Conservation (phyloP, 768 basidiomycete genomes). For the Roridomyces roridus region DNA sequence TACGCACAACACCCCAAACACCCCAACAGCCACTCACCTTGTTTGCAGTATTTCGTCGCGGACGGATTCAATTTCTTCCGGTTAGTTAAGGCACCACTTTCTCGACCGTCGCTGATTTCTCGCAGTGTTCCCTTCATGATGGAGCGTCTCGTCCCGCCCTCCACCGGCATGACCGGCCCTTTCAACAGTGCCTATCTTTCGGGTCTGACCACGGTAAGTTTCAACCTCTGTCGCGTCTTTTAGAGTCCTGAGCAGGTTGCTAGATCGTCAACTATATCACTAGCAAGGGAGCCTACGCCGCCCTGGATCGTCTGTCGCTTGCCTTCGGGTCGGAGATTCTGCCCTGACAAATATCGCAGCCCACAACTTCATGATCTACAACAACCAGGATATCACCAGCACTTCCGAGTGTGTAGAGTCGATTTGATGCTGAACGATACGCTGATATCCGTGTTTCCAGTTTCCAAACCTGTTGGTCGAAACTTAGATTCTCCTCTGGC, state of each 20-base stretch:
- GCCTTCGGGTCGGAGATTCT: not conserved
- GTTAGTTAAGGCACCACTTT: not conserved
- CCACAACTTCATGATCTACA: constrained; percentile 70
- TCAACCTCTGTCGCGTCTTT: not conserved
- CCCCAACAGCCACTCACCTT: constrained; percentile 13
- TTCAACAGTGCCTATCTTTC: constrained; percentile 60
- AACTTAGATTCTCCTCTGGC: not conserved
- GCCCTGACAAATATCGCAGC: constrained; percentile 36
- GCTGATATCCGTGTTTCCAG: constrained; percentile 28
- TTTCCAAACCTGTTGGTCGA: constrained; percentile 54
- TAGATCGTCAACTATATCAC: constrained; percentile 68
- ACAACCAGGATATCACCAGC: constrained; percentile 55
- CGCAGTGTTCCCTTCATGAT: constrained; percentile 55
- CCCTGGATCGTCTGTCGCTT: constrained; percentile 55
- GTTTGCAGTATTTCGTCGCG: constrained; percentile 57
- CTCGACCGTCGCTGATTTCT: not conserved
- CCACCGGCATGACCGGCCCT: constrained; percentile 58
- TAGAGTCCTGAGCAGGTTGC: not conserved
- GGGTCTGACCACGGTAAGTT: constrained; percentile 50
- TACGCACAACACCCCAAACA: constrained; percentile 13
- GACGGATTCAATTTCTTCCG: constrained; percentile 70
- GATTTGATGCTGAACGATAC: not conserved
- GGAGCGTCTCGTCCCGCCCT: constrained; percentile 61
- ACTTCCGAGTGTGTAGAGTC: constrained; percentile 47
- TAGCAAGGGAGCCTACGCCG: constrained; percentile 59